Base-by-base conservation (phyloP, 176 grass and related monocot species). In the Eleusine coracana region DNA sequence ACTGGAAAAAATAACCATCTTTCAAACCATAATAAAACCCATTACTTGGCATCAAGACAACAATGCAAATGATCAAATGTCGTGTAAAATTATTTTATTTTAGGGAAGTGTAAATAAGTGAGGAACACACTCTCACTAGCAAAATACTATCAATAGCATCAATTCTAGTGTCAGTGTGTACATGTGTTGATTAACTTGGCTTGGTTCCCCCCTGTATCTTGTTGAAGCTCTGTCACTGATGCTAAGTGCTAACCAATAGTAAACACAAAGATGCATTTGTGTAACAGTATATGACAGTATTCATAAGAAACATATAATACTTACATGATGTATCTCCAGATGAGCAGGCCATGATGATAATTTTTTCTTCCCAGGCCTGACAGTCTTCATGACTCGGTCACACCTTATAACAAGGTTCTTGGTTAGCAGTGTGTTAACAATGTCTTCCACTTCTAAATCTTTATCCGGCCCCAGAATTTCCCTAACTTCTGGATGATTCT, bases 281-380 rank as follows among this genome's bases (percentile, higher is more conserved):
- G 31, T 34, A 55, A 36, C 9, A 63, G 5, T 55, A 50, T 37
- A 34, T 34, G 31, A 80, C 20, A 11, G 20, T 61, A 49, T 51
- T 44, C 48, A 55, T 64, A 51, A 45, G 49, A 23, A 64, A 41
- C 29, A 73, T n/a, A 61, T 28, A 66, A 61, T n/a, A 90, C 76
- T 68, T 89, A 99, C 96, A 80, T 55, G 65, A 88, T 99, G 96
- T 85, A 99, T 94, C 85, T 96, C 82, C 72, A 99, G 76, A 96
- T 99, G 96, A 52, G 96, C 93, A 86, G 96, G 96, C 96, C 96
- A 99, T 20, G 96, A 99, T 58, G 96, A 99, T 40, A 96, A 81
- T 60, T 99, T 99, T 90, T 88, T 99, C 87, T 96, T 98, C 52
- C 96, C 96, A 42, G 96, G 96, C 85, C 96, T 93, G 64, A 96